These are phyloP conservation scores for Apiospora aurea DNA, from an alignment of 2,329 filamentous ascomycete species.

Conservation along the genomic window DNA sequence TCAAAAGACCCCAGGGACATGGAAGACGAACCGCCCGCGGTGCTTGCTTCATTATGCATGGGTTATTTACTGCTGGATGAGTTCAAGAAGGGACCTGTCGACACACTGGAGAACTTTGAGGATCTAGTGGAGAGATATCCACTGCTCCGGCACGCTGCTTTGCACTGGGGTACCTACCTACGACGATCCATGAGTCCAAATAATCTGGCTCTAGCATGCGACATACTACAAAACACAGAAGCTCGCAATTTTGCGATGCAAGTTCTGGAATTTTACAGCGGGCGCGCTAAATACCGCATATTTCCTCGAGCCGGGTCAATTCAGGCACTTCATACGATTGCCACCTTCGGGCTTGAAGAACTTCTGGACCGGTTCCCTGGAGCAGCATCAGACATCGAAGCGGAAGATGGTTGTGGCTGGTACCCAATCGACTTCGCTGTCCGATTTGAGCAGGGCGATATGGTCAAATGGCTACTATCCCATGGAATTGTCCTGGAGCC, in stretches of 20 bases:
- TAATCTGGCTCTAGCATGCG: neutral
- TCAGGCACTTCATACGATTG: neutral
- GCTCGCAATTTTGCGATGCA: neutral
- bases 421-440: neutral
- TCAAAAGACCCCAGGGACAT: too few relatives aligned
- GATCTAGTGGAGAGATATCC: neutral
- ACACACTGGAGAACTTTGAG: neutral
- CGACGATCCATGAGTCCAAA: neutral
- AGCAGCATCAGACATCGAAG: neutral
- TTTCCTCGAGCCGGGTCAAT: neutral
- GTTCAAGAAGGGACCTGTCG: neutral
- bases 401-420: neutral
- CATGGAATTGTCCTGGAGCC: neutral
- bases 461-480: neutral
- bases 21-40: neutral
- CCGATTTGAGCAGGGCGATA: too few relatives aligned
- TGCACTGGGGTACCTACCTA: neutral
- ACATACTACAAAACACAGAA: neutral
- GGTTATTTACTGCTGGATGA: neutral
- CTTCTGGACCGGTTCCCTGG: neutral
- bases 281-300: too few relatives aligned
- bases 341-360: neutral
- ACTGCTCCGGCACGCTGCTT: neutral
- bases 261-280: neutral
- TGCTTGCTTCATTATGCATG: neutral